Evolutionary conservation across 495 filamentous ascomycete species (phyloP), one percentile per base, ranked within the genome.

Genomic region (Trichoderma gamsii): DNA sequence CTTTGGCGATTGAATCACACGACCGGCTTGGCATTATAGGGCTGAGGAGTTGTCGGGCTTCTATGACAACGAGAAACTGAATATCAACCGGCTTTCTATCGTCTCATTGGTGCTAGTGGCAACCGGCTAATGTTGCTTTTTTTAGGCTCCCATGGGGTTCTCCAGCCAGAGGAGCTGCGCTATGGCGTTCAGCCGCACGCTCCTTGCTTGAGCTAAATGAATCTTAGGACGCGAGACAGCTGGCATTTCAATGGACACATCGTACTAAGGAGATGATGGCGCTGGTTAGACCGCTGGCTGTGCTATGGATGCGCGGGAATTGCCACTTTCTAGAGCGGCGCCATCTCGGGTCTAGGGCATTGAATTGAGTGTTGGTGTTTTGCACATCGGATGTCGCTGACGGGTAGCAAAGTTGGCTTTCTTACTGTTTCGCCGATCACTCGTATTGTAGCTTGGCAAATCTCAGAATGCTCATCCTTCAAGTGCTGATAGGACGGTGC

Each of bases 11-110:
- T 21, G n/a, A 27, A 61, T 61, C 56, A 61, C 25, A 61, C 9
- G 56, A 61, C 56, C 56, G 8, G 23, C 25, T 61, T 61, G 25
- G 56, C 25, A 61, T 61, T 15, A 61, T 61, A 61, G 56, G 56
- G 56, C 56, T 61, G 56, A 32, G 5, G 23, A 32, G 0, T 32
- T 32, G 35, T 38, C 11, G 7, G 56, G 56, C 56, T 32, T 11
- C 23, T 13, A 27, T 27, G 56, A 32, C 56, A 29, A 2, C 27
- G 12, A 32, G 56, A 61, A 61, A 29, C 27, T 29, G 9, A 56
- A 9, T 11, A 0, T 25, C 51, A n/a, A 56, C 27, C 29, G 4
- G 25, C 0, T 27, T 13, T 61, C 25, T 61, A 29, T 21, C 11
- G 5, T 56, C 51, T 56, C 51, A 25, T 56, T 56, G 51, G 51